Base-by-base conservation (phyloP, 1,284 basidiomycete genomes). In the Malassezia nana region DNA sequence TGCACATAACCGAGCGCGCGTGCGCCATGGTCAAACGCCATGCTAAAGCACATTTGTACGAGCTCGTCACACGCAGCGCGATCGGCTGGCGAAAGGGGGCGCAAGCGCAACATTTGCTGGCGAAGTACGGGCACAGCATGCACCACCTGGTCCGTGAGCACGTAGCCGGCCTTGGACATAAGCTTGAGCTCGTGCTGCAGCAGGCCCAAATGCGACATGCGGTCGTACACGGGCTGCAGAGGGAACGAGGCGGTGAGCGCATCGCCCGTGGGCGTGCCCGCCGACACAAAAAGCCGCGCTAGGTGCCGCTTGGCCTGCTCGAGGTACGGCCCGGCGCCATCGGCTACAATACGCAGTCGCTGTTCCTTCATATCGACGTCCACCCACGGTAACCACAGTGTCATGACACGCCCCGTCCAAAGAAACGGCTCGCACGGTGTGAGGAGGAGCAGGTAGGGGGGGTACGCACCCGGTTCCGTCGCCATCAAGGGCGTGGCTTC, bases 111-210 rank as follows among this genome's bases (percentile, higher is more conserved):
- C 44, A 66, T 46, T 10, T 58, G 58, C 9, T 57, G 57, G 12
- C 67, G 64, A 15, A 60, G 61, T 29, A 61, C 55, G 13, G 70
- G 65, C 13, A 68, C 65, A 24, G 71, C 61, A 87, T 84, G 15
- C 89, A 95, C 85, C 65, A 98, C 90, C 15, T 86, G 86, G 75
- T 96, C 89, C 4, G 90, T 89, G 30, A 99, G 80, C 46, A 87
- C 82, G 69, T 88, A 89, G 15, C 87, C 87, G 4, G 88, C 86
- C 35, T 88, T 82, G 28, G 83, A 83, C 62, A 98, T 95, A 75
- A 88, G 91, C 63, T 86, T 83, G 46, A 98, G 78, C 74, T 95
- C 89, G 40, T 83, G 81, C 72, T 95, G 91, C 54, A 99, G 87
- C 24, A 78, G 78, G 1, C 89, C 88, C 39, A 95, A 80, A 71